Percentiles rank a stretch among this genome's conserved stretches.
phyloP scores from a whole-genome alignment of 2,329 filamentous ascomycete species.

The Cladosporium sp. region DNA sequence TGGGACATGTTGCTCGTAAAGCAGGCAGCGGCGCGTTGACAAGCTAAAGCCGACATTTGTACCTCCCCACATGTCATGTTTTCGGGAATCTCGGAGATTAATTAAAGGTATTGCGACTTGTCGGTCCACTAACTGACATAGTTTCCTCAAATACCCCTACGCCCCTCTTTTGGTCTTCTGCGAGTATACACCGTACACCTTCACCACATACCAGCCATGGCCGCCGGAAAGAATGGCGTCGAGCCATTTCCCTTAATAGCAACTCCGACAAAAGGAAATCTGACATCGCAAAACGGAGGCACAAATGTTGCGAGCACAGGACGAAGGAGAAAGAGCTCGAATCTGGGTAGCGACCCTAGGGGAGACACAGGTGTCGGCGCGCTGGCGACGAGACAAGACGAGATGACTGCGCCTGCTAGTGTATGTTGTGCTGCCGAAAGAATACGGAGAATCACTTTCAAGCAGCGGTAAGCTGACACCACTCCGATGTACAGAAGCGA shows the following conservation, averaged over 20 bases:
- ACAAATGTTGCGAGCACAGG: neutral
- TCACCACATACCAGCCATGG: slow-evolving; percentile 1
- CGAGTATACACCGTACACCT: neutral
- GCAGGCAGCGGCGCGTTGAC: neutral
- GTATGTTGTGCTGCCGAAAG: slow-evolving; percentile 13
- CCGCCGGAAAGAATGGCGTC: slow-evolving; percentile 4
- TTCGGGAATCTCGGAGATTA: slow-evolving; percentile 7
- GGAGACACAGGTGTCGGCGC: slow-evolving; percentile 56
- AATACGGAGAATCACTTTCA: slow-evolving; percentile 12
- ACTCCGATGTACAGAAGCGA: slow-evolving; percentile 37
- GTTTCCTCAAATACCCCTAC: neutral
- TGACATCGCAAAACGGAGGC: slow-evolving; percentile 14
- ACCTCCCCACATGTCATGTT: neutral
- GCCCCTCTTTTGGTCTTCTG: neutral
- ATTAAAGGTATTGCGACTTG: neutral
- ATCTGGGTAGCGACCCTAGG: slow-evolving; percentile 54
- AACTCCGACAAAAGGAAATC: neutral
- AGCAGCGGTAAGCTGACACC: slow-evolving; percentile 24
- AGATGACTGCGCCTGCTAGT: slow-evolving; percentile 13
- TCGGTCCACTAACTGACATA: neutral
- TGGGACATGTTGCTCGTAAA: neutral
- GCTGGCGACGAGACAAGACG: slow-evolving; percentile 46
- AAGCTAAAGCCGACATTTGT: neutral
- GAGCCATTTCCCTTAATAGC: slow-evolving; percentile 16
- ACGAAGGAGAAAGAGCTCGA: slow-evolving; percentile 34